Evolutionary conservation across 2,329 filamentous ascomycete genomes (phyloP).

Genomic region (Fusarium bactridioides): DNA sequence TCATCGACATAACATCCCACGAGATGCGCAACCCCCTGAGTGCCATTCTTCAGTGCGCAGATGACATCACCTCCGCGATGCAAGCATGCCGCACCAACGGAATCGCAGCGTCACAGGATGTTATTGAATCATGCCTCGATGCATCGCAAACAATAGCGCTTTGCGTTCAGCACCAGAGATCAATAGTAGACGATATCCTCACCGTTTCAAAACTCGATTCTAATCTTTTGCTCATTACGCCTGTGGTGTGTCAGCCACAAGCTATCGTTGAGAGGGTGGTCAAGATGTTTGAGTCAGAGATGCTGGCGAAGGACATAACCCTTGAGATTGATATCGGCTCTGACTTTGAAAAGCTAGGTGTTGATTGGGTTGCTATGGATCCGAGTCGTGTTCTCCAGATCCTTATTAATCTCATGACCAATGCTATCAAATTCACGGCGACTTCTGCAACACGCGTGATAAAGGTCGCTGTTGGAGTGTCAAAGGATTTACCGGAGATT

Average conservation of each 20-base stretch:
- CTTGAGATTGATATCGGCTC: constrained; percentile 68
- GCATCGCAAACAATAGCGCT: constrained; percentile 77
- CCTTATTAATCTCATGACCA: constrained; percentile 79
- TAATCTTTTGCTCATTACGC: constrained; percentile 73
- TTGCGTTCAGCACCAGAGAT: constrained; percentile 80
- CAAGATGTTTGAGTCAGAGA: constrained; percentile 79
- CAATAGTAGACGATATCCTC: constrained; percentile 75
- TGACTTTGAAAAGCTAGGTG: constrained; percentile 64
- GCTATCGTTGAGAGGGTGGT: constrained; percentile 69
- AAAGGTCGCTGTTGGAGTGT: constrained; percentile 60
- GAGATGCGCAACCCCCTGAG: constrained; percentile 76
- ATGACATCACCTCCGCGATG: constrained; percentile 66
- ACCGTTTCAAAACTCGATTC: constrained; percentile 79
- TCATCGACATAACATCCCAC: constrained; percentile 76
- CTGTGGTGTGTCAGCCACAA: constrained; percentile 70
- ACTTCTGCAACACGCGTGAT: constrained; percentile 48
- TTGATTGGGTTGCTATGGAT: constrained; percentile 72
- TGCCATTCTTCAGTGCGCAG: constrained; percentile 75
- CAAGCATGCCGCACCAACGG: not conserved
- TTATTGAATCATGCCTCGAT: constrained; percentile 69
- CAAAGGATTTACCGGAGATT: constrained; percentile 18
- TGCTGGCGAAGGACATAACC: constrained; percentile 70
- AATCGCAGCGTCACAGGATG: constrained; percentile 32
- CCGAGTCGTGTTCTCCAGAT: constrained; percentile 79
- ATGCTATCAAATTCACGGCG: constrained; percentile 79